Evolutionary conservation across 176 grass and related monocot genomes (phyloP).

Genomic region (Pontederia crassipes): DNA sequence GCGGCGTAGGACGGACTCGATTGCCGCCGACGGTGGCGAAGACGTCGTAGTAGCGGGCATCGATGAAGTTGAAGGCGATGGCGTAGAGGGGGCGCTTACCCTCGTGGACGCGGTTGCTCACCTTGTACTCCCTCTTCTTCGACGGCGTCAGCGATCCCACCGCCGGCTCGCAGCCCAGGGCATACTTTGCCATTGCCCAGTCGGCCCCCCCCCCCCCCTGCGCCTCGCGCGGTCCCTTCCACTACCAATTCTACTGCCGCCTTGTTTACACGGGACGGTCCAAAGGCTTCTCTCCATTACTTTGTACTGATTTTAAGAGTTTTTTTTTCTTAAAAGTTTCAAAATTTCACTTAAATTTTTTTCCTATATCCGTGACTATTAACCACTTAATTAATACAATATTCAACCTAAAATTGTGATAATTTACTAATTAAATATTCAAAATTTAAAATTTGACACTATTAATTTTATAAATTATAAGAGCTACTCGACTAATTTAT

Average conservation of each 20-base stretch:
- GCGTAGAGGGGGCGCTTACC: slow-evolving; percentile 79
- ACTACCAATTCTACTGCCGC: background rate
- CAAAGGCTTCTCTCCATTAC: no score
- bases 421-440: no score
- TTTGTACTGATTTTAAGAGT: no score
- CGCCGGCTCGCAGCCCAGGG: slow-evolving; percentile 55
- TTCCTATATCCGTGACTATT: no score
- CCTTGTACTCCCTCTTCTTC: slow-evolving; percentile 59
- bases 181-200: slow-evolving; percentile 33
- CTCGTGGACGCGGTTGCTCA: slow-evolving; percentile 52
- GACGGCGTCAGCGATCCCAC: slow-evolving; percentile 46
- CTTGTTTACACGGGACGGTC: no score
- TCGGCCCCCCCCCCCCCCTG: background rate
- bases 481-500: no score
- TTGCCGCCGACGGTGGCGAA: slow-evolving; percentile 69
- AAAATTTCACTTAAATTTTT: no score
- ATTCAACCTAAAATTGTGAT: no score
- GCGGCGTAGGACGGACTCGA: slow-evolving; percentile 21
- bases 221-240: background rate
- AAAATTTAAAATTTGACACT: no score
- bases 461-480: no score
- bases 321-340: no score
- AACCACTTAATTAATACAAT: no score
- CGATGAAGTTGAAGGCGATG: slow-evolving; percentile 91
- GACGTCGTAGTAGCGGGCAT: slow-evolving; percentile 71